phyloP scores from a whole-genome alignment of 441 rosid species.

The Brassica balearica region DNA sequence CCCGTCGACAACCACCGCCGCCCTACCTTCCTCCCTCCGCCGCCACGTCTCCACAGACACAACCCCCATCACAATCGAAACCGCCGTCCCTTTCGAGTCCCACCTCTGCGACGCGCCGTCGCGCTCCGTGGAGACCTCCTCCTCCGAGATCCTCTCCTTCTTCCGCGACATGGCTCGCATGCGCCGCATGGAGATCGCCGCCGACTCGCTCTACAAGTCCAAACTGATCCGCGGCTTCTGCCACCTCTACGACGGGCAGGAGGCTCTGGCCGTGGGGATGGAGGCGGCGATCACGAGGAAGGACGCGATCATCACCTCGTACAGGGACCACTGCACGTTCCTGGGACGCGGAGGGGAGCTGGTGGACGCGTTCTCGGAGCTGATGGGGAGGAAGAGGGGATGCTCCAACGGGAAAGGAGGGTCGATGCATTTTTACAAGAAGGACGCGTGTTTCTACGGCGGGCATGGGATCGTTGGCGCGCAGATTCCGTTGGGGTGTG shows the following conservation, averaged over 20 bases:
- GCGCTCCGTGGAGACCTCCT: slow-evolving; percentile 69
- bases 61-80: slow-evolving; percentile 77
- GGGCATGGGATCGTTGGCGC: slow-evolving; percentile 99
- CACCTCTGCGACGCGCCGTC: slow-evolving; percentile 88
- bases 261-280: slow-evolving; percentile 91
- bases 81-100: slow-evolving; percentile 82
- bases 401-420: slow-evolving; percentile 96
- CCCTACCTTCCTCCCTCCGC: slow-evolving; percentile 42
- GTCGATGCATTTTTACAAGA: slow-evolving; percentile 98
- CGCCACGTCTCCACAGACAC: slow-evolving; percentile 78
- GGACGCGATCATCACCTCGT: slow-evolving; percentile 86
- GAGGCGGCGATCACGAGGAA: slow-evolving; percentile 88
- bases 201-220: slow-evolving; percentile 96
- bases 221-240: slow-evolving; percentile 97
- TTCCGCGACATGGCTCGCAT: slow-evolving; percentile 84
- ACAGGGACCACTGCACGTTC: slow-evolving; percentile 92
- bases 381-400: slow-evolving; percentile 91
- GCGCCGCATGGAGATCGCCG: slow-evolving; percentile 97
- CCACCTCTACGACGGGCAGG: slow-evolving; percentile 96
- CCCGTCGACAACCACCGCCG: slow-evolving; percentile 46
- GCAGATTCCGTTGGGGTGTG: slow-evolving; percentile 93
- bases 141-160: slow-evolving; percentile 75
- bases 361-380: slow-evolving; percentile 75
- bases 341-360: slow-evolving; percentile 86
- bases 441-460: slow-evolving; percentile 83